A percentile compares a stretch with the other conserved stretches of the same genome.
Evolutionary conservation across 2,329 filamentous ascomycete species (phyloP).

Genomic region (Fusarium ramigenum): DNA sequence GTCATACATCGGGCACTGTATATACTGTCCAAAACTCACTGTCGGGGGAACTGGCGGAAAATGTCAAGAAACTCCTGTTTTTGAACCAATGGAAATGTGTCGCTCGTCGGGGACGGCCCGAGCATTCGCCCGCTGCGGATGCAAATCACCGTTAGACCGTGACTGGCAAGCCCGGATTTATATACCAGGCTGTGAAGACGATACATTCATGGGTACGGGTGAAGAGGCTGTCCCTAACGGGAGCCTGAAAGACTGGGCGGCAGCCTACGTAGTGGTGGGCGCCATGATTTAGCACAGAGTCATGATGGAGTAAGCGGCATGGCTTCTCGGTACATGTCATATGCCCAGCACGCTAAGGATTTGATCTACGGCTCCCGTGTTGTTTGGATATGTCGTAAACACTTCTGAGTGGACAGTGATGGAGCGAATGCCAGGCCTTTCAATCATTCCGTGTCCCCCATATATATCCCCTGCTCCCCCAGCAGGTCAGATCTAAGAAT

Average conservation of each 20-base stretch:
- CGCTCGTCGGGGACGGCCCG: background rate
- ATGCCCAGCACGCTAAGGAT: background rate
- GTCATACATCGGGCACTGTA: background rate
- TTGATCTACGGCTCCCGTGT: background rate
- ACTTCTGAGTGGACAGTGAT: background rate
- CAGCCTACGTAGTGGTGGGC: too few relatives aligned
- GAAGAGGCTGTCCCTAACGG: background rate
- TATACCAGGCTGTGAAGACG: background rate
- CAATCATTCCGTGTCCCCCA: fast-evolving
- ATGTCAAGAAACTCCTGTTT: fast-evolving
- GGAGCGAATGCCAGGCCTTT: background rate
- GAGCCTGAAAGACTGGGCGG: too few relatives aligned
- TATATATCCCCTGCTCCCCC: background rate
- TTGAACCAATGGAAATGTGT: background rate
- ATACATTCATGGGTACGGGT: background rate
- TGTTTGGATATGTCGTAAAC: background rate
- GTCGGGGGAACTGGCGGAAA: background rate
- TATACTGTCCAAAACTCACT: background rate
- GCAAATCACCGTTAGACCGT: fast-evolving
- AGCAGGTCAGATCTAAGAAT: fast-evolving
- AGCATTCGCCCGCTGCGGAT: background rate
- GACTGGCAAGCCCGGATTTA: background rate
- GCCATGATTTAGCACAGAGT: too few relatives aligned
- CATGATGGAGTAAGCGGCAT: background rate
- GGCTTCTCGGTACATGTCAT: background rate